Evolutionary conservation across 108 stramenopile genomes (phyloP), one percentile per base, ranked within the genome.

Genomic region (Cyclostephanos tholiformis): DNA sequence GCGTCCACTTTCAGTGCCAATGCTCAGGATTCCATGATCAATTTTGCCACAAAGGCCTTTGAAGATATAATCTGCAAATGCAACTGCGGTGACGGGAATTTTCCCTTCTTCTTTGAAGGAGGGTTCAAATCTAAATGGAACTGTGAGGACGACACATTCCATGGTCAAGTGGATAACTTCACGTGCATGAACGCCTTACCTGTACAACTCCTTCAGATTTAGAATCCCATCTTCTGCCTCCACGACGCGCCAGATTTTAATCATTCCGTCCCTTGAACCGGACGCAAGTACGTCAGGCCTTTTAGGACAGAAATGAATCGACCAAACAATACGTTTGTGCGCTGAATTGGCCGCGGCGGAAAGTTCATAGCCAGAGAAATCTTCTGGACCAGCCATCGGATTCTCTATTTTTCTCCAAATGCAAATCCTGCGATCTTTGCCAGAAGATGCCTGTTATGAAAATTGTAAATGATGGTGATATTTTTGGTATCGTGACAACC

Each of bases 311-410:
- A 92, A 93, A 73, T 93, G 84, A 49, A 86, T 78, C 26, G 87
- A 77, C 92, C 92, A 96, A 6, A 96, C 82, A 13, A 96, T 96
- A 22, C 95, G 85, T 71, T 94, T 96, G 68, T 96, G 95, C 9
- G 92, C 91, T 1, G 88, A 77, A 65, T 93, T 90, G 23, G 84
- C 71, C 9, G 88, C 89, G 59, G 83, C 76, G n/a, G 81, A 66
- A 36, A 94, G 75, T 41, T 66, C 50, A 56, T 83, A 95, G 6
- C 22, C 26, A 4, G 48, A 14, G 22, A 39, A 56, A 51, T 65
- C 69, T 19, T 39, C 29, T n/a, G 10, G 65, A 30, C 65, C 53
- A 26, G 52, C 19, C 17, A 63, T 36, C 49, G 68, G 43, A n/a
- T 53, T 49, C 0, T 63, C n/a, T 13, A 32, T 12, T 64, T 79